phyloP scores from a whole-genome alignment of 2,329 filamentous ascomycete genomes.

The Thelonectria rubi region DNA sequence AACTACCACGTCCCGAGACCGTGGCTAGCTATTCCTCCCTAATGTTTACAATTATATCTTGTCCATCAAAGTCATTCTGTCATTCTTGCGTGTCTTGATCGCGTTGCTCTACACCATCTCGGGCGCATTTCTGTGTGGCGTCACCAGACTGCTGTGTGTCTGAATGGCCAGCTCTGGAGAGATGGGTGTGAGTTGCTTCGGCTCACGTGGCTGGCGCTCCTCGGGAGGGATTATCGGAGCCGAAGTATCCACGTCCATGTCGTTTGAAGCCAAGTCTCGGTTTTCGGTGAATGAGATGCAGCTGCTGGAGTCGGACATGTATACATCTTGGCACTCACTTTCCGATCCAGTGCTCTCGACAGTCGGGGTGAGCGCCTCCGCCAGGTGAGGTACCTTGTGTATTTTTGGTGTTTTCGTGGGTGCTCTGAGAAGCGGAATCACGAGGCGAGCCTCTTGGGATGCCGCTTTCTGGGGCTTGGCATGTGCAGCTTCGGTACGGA shows the following conservation, averaged over 20 bases:
- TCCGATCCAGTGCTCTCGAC: conserved; percentile 50
- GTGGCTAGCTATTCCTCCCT: background rate
- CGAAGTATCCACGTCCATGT: conserved; percentile 49
- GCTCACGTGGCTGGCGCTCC: background rate
- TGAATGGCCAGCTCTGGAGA: conserved; percentile 48
- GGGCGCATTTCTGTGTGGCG: conserved; percentile 32
- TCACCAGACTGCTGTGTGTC: background rate
- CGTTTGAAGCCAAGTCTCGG: conserved; percentile 41
- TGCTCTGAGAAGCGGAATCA: conserved; percentile 31
- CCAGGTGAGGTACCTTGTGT: conserved; percentile 16
- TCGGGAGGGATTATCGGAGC: conserved; percentile 52
- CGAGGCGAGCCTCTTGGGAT: conserved; percentile 36
- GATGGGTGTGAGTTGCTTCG: conserved; percentile 26
- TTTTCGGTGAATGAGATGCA: conserved; percentile 46
- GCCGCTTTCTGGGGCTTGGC: conserved; percentile 26
- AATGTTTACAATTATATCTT: conserved; percentile 18
- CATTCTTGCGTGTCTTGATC: background rate
- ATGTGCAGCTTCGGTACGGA: conserved; percentile 47
- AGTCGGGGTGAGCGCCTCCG: conserved; percentile 50
- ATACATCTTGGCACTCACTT: conserved; percentile 51
- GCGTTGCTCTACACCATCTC: conserved; percentile 23
- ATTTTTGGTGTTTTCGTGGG: conserved; percentile 28
- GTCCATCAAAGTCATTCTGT: background rate
- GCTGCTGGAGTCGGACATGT: conserved; percentile 60
- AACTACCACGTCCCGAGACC: conserved; percentile 15